These are phyloP conservation scores for Phaeoacremonium minimum DNA, from an alignment of 2,329 filamentous ascomycete species.

Conservation along the genomic window DNA sequence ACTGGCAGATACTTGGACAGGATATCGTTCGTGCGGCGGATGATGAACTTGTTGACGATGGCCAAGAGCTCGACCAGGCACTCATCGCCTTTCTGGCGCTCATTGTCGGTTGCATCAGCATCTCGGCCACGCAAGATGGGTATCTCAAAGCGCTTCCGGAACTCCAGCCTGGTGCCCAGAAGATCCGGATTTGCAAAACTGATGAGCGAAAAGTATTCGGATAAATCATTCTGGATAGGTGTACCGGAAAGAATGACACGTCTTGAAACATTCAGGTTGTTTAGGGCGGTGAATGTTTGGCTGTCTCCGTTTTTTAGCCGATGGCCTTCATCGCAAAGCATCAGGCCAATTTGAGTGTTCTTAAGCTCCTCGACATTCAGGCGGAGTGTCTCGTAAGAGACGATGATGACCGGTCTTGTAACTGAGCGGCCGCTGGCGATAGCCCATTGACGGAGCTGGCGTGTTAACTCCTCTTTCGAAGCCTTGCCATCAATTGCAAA, in stretches of 20 bases:
- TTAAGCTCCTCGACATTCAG: conserved; percentile 88
- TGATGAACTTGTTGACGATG: conserved; percentile 97
- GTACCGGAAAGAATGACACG: conserved; percentile 95
- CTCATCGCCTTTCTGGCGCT: conserved; percentile 78
- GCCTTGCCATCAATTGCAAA: conserved; percentile 98
- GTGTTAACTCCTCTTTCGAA: conserved; percentile 85
- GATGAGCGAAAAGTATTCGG: conserved; percentile 92
- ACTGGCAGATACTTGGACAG: conserved; percentile 94
- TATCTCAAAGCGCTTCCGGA: conserved; percentile 89
- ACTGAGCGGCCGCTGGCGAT: conserved; percentile 86
- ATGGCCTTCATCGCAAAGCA: conserved; percentile 96
- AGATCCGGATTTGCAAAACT: conserved; percentile 95
- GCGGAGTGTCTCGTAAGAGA: conserved; percentile 94
- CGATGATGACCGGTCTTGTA: conserved; percentile 89
- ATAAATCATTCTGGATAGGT: conserved; percentile 97
- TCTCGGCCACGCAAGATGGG: conserved; percentile 90
- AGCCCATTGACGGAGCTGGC: conserved; percentile 91
- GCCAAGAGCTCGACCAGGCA: conserved; percentile 74
- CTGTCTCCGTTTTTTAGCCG: conserved; percentile 95
- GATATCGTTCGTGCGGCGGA: conserved; percentile 95
- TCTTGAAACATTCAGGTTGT: conserved; percentile 82
- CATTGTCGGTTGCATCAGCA: conserved; percentile 78
- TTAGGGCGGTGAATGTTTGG: conserved; percentile 88
- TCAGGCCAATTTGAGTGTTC: conserved; percentile 82
- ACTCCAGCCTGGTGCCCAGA: conserved; percentile 82